Evolutionary conservation across 495 filamentous ascomycete species (phyloP).

Genomic region (Trichoderma orchidacearum): DNA sequence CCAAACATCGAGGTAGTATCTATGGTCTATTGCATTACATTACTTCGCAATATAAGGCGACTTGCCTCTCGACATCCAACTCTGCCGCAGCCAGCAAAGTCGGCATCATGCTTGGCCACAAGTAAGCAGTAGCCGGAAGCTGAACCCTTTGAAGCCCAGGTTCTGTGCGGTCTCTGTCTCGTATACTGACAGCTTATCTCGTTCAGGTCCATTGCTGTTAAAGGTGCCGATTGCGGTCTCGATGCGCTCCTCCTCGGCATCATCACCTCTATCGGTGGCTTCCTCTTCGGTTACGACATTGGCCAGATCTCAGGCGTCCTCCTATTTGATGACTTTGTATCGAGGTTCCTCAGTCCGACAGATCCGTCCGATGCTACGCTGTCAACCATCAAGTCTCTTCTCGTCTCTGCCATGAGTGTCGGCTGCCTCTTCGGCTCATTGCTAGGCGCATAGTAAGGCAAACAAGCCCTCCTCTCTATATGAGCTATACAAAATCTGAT

Average conservation of each 20-base stretch:
- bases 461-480: neutral
- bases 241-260: conserved; percentile 21
- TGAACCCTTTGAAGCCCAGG: neutral
- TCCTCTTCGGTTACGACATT: conserved; percentile 65
- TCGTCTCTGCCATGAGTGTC: conserved; percentile 33
- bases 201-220: conserved; percentile 16
- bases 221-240: conserved; percentile 20
- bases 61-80: too few species aligned
- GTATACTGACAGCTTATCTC: neutral
- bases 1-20: too few species aligned
- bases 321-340: conserved; percentile 39
- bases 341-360: conserved; percentile 25
- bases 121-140: too few species aligned
- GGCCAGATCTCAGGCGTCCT: conserved; percentile 48
- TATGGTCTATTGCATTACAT: too few species aligned
- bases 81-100: too few species aligned
- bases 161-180: neutral
- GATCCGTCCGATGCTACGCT: too few species aligned
- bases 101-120: neutral
- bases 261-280: conserved; percentile 51
- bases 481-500: neutral
- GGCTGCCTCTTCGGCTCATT: conserved; percentile 25
- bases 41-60: too few species aligned
- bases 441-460: conserved; percentile 13
- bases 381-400: conserved; percentile 23